Conservation (phyloP, 2,329 filamentous ascomycete genomes). For the Aspergillus calidoustus region DNA sequence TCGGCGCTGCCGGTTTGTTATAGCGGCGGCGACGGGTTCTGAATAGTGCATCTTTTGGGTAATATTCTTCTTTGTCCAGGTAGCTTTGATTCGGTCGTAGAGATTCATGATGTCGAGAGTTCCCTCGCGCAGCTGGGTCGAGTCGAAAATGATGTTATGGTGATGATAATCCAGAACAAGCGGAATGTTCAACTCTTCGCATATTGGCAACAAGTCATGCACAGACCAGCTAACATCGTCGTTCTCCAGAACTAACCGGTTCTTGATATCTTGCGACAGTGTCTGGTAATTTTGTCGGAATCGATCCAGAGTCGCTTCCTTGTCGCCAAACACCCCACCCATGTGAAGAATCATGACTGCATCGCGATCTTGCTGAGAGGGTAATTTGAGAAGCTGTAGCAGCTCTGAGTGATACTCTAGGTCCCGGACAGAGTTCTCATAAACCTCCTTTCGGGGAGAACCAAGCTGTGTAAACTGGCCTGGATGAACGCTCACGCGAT, state of each 20-base stretch:
- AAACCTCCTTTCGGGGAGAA: conserved; percentile 77
- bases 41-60: conserved; percentile 98
- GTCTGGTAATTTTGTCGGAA: conserved; percentile 75
- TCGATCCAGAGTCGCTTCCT: conserved; percentile 74
- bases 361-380: conserved; percentile 77
- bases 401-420: conserved; percentile 88
- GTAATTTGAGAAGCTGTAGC: conserved; percentile 75
- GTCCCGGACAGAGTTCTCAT: conserved; percentile 77
- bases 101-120: conserved; percentile 78
- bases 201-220: conserved; percentile 85
- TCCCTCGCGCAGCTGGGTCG: conserved; percentile 74
- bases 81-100: conserved; percentile 77
- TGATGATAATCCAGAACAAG: conserved; percentile 93
- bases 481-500: conserved; percentile 87
- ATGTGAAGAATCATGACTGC: conserved; percentile 95
- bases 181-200: conserved; percentile 92
- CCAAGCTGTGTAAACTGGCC: conserved; percentile 93
- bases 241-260: conserved; percentile 86
- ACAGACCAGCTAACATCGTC: conserved; percentile 94
- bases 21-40: conserved; percentile 74
- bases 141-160: conserved; percentile 90
- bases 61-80: conserved; percentile 83
- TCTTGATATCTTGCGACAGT: conserved; percentile 72
- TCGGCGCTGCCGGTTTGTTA: conserved; percentile 76
- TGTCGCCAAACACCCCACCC: conserved; percentile 89